These are phyloP conservation scores for Heliamphora exappendiculata DNA, from an alignment of 148 eudicot genomes.

Conservation along the genomic window DNA sequence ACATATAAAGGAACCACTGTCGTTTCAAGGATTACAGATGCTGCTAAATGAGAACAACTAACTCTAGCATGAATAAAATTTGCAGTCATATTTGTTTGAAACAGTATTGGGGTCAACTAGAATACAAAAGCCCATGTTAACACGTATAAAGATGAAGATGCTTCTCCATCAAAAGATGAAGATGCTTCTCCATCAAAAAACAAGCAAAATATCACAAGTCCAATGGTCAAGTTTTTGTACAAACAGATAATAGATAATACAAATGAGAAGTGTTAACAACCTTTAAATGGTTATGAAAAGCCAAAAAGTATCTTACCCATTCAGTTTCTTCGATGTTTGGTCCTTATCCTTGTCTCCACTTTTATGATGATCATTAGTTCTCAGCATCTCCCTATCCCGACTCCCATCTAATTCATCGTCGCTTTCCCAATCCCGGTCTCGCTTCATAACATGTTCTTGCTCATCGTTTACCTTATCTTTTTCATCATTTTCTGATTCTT, in stretches of 20 bases:
- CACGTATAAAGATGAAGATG: no score
- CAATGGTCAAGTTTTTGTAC: not conserved
- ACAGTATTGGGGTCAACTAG: not conserved
- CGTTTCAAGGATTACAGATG: not conserved
- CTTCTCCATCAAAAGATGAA: no score
- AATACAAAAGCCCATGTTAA: not conserved
- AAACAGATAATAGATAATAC: not conserved
- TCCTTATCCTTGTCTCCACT: conserved; percentile 39
- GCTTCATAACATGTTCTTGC: conserved; percentile 34
- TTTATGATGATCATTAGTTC: conserved; percentile 35
- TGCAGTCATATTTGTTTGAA: not conserved
- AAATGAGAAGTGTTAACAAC: no score
- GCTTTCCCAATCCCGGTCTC: conserved; percentile 36
- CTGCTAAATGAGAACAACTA: no score
- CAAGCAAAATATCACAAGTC: not conserved
- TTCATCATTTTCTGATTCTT: no score
- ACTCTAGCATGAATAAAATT: not conserved
- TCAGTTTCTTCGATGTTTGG: conserved; percentile 29
- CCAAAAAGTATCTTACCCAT: conserved; percentile 39
- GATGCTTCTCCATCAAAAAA: no score
- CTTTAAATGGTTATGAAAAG: no score
- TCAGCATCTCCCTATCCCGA: conserved; percentile 35
- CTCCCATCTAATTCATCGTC: conserved; percentile 25
- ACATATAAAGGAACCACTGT: not conserved
- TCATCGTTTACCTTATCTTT: conserved; percentile 20